Conservation (phyloP, 257 asterid genomes). For the Verbascum thapsus region DNA sequence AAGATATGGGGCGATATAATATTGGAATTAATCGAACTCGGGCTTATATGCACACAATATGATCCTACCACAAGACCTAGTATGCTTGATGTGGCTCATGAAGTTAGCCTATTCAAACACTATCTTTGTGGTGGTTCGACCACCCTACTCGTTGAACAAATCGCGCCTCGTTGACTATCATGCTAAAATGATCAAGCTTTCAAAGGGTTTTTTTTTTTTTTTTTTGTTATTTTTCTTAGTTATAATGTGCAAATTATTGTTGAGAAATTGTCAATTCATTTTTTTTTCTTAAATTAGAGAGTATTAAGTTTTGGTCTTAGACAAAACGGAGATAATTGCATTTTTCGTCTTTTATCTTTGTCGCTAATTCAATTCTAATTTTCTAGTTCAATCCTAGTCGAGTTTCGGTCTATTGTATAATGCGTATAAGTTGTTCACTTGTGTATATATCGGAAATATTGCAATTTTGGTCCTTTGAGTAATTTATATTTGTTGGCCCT, state of each 20-base stretch:
- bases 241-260: not conserved
- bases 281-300: conserved; percentile 5
- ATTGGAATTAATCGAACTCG: conserved; percentile 64
- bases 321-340: conserved; percentile 3
- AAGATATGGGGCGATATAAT: conserved; percentile 49
- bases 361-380: too few relatives aligned
- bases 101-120: conserved; percentile 54
- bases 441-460: too few relatives aligned
- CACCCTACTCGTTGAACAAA: conserved; percentile 36
- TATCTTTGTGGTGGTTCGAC: conserved; percentile 46
- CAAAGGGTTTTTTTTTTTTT: not conserved
- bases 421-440: too few relatives aligned
- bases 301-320: not conserved
- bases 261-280: not conserved
- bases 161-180: conserved; percentile 10
- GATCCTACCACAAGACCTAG: conserved; percentile 69
- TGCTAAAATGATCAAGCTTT: too few relatives aligned
- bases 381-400: too few relatives aligned
- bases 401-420: too few relatives aligned
- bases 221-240: not conserved
- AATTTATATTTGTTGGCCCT: too few relatives aligned
- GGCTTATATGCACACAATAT: conserved; percentile 68
- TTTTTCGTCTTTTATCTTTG: too few relatives aligned
- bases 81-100: conserved; percentile 74
- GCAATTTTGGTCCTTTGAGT: too few relatives aligned